These are phyloP conservation scores for Parmales sp. DNA, from an alignment of 108 stramenopile species.

Conservation along the genomic window DNA sequence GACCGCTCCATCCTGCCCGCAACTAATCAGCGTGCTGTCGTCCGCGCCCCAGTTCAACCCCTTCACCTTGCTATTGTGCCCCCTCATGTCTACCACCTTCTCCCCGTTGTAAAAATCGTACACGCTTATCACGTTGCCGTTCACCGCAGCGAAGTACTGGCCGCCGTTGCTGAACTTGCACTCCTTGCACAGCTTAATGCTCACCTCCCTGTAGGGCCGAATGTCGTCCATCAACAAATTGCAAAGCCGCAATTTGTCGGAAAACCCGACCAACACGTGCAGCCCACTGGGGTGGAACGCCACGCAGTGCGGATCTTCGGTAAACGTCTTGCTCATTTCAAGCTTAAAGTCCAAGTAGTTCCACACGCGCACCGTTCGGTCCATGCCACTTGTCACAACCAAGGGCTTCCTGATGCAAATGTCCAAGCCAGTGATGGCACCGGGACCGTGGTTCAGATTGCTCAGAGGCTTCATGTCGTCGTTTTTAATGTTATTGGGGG, in stretches of 20 bases:
- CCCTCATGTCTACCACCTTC: slow-evolving; percentile 39
- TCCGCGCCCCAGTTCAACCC: slow-evolving; percentile 30
- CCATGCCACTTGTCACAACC: slow-evolving; percentile 41
- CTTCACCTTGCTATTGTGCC: slow-evolving; percentile 42
- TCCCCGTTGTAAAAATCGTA: slow-evolving; percentile 46
- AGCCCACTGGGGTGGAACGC: slow-evolving; percentile 45
- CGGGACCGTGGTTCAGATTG: slow-evolving; percentile 16
- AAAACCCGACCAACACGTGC: slow-evolving; percentile 38
- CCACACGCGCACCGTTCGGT: slow-evolving; percentile 45
- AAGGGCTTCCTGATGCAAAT: slow-evolving; percentile 43
- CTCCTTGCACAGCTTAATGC: slow-evolving; percentile 47
- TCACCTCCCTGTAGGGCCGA: slow-evolving; percentile 30
- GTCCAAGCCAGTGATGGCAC: slow-evolving; percentile 41
- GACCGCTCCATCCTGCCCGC: slow-evolving; percentile 48
- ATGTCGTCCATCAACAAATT: slow-evolving; percentile 49
- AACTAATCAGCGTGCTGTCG: slow-evolving; percentile 30
- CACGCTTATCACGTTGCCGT: slow-evolving; percentile 36
- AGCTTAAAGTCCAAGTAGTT: slow-evolving; percentile 39
- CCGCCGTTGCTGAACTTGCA: slow-evolving; percentile 42
- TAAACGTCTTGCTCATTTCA: slow-evolving; percentile 31
- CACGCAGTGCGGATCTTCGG: slow-evolving; percentile 27
- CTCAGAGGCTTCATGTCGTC: slow-evolving; percentile 18
- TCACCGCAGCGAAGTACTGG: slow-evolving; percentile 45
- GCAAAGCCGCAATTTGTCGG: slow-evolving; percentile 41
- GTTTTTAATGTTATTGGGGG: slow-evolving; percentile 22